Conservation (phyloP, 495 filamentous ascomycete species). For the Penicillium atrosanguineum region DNA sequence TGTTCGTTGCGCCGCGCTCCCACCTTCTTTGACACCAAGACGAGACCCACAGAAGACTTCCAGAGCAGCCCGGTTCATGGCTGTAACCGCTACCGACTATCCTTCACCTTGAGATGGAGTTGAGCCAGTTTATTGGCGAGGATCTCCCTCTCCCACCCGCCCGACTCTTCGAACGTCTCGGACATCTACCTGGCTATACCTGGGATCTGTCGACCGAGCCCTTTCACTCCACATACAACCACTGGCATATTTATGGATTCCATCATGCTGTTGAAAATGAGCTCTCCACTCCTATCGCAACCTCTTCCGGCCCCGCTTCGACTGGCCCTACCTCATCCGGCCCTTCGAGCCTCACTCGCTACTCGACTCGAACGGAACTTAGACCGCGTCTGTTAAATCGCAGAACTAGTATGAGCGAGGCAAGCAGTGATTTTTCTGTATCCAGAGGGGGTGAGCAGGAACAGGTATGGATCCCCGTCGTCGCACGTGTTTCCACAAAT, state of each 20-base stretch:
- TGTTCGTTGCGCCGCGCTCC: slow-evolving; percentile 13
- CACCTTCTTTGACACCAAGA: slow-evolving; percentile 1
- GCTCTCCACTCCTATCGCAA: slow-evolving; percentile 42
- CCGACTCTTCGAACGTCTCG: slow-evolving; percentile 69
- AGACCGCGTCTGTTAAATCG: slow-evolving; percentile 33
- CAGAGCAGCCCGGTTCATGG: slow-evolving; percentile 18
- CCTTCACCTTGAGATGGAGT: slow-evolving; percentile 32
- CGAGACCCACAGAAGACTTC: neutral
- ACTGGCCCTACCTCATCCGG: slow-evolving; percentile 37
- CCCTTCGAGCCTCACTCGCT: slow-evolving; percentile 42
- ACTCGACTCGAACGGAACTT: slow-evolving; percentile 44
- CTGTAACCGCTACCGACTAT: slow-evolving; percentile 3
- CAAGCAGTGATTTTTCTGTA: slow-evolving; percentile 46
- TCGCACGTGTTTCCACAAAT: slow-evolving; percentile 78
- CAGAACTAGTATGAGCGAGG: slow-evolving; percentile 48
- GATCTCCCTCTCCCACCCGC: slow-evolving; percentile 66
- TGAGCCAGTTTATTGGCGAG: slow-evolving; percentile 48
- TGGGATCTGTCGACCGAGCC: slow-evolving; percentile 70
- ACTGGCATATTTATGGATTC: slow-evolving; percentile 64
- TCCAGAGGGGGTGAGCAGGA: slow-evolving; percentile 43
- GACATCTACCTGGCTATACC: slow-evolving; percentile 68
- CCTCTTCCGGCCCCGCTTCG: slow-evolving; percentile 30
- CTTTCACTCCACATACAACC: slow-evolving; percentile 81
- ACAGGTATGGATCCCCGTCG: slow-evolving; percentile 49
- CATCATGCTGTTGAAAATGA: slow-evolving; percentile 42